Evolutionary conservation across 805 yeast species (phyloP).

Genomic region (Cyberlindnera suaveolens): DNA sequence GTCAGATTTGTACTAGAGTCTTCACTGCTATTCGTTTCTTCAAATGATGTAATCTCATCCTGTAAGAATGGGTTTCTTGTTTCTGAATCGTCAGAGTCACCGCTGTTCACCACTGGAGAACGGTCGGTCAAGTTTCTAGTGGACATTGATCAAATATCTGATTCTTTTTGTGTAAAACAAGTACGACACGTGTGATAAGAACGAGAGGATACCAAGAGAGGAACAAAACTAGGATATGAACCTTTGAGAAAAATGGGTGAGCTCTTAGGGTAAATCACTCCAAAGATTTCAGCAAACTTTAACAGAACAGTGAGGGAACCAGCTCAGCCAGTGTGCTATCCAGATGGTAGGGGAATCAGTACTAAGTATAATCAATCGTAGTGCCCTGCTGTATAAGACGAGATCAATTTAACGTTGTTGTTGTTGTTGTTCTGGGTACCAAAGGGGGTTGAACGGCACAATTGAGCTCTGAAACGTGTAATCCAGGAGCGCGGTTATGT

Average conservation of each 20-base stretch:
- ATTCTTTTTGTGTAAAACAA: neutral
- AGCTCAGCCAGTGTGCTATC: too few species aligned
- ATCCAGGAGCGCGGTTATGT: too few species aligned
- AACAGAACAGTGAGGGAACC: too few species aligned
- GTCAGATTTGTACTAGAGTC: constrained; percentile 18
- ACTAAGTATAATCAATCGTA: too few species aligned
- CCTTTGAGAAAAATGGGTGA: neutral
- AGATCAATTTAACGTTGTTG: too few species aligned
- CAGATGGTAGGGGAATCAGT: too few species aligned
- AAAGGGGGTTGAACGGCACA: too few species aligned
- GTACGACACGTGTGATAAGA: neutral
- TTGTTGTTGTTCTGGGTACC: too few species aligned
- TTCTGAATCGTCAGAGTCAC: constrained; percentile 21
- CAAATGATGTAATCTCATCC: constrained; percentile 23
- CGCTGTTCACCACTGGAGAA: constrained; percentile 17
- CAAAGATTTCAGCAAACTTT: too few species aligned
- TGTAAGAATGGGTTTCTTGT: constrained; percentile 25
- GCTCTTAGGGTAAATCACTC: neutral
- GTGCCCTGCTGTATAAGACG: too few species aligned
- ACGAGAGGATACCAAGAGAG: neutral
- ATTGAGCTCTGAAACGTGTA: too few species aligned
- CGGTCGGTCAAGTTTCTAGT: constrained; percentile 26
- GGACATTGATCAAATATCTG: constrained; percentile 16
- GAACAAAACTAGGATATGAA: neutral
- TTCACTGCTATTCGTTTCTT: constrained; percentile 18